Evolutionary conservation across 805 yeast species (phyloP), one percentile per base, ranked within the genome.

Genomic region (Ogataea kodamae): DNA sequence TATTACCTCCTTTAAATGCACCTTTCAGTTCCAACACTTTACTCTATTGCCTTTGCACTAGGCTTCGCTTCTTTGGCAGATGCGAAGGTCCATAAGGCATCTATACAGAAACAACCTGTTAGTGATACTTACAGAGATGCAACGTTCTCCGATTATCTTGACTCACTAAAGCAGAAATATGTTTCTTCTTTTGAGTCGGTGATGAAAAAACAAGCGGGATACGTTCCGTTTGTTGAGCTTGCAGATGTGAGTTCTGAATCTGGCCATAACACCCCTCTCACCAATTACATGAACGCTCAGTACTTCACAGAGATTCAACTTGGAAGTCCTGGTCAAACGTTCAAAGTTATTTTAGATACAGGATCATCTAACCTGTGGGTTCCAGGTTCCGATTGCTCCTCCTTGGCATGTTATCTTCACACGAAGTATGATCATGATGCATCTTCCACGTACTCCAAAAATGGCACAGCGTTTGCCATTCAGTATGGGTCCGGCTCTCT

Each of bases 331-430:
- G 86, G 84, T 30, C 98, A 92, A 68, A 60, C 74, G 11, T 92
- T 92, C 66, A 90, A 90, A 71, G 97, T 92, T 31, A 78, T 92
- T 44, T 71, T 92, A 54, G 98, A 92, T 64, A 90, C 98, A 16
- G 98, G 98, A 24, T 85, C 96, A 27, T 84, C 97, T 27, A 92
- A 92, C 65, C 71, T 92, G 67, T 92, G 98, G 98, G 87, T 92
- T 44, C 98, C 98, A 35, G 76, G 94, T 41, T 48, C 70, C 26
- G 88, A 85, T 47, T 92, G 98, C 68, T 69, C 87, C 30, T 87
- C 96, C 4, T 76, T 92, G 64, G 97, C 98, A 32, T 92, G 98
- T 67, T 90, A 75, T 73, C 71, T 92, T 60, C 98, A 92, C 67
- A 54, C 82, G 53, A 92, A 89, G 72, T 92, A 87, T 59, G 92